These are phyloP conservation scores for Lachancea quebecensis DNA, from an alignment of 805 yeast species.

Conservation along the genomic window DNA sequence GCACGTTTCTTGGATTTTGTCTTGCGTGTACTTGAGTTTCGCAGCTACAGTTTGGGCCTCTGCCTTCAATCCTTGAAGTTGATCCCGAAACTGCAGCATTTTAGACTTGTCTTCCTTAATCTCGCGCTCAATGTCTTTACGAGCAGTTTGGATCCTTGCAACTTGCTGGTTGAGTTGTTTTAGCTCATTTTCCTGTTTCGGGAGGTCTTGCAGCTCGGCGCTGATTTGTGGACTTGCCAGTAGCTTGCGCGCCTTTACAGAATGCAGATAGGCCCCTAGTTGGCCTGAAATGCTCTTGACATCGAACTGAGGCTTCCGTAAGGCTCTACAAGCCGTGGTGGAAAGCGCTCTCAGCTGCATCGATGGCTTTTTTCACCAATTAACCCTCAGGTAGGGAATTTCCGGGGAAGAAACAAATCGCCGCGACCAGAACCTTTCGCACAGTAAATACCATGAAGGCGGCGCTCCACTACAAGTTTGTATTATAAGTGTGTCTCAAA, in stretches of 20 bases:
- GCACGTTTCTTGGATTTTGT: slow-evolving; percentile 34
- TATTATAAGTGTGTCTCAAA: neutral
- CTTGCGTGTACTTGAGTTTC: slow-evolving; percentile 28
- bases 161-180: slow-evolving; percentile 18
- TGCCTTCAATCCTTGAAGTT: slow-evolving; percentile 21
- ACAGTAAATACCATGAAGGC: too few species aligned
- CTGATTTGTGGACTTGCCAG: slow-evolving; percentile 17
- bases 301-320: slow-evolving; percentile 27
- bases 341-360: slow-evolving; percentile 10
- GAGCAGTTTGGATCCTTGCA: slow-evolving; percentile 25
- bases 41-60: slow-evolving; percentile 19
- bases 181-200: slow-evolving; percentile 21
- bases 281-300: slow-evolving; percentile 19
- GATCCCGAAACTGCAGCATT: slow-evolving; percentile 9
- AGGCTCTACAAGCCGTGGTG: slow-evolving; percentile 4
- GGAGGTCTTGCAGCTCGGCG: slow-evolving; percentile 24
- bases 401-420: too few species aligned
- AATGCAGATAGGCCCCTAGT: slow-evolving; percentile 16
- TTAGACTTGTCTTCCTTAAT: slow-evolving; percentile 21
- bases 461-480: too few species aligned
- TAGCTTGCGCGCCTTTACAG: slow-evolving; percentile 27
- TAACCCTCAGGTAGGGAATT: too few species aligned
- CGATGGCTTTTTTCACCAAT: too few species aligned
- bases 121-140: slow-evolving; percentile 25
- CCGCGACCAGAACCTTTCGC: too few species aligned